phyloP scores from a whole-genome alignment of 768 basidiomycete species.

The Tremella mesenterica region DNA sequence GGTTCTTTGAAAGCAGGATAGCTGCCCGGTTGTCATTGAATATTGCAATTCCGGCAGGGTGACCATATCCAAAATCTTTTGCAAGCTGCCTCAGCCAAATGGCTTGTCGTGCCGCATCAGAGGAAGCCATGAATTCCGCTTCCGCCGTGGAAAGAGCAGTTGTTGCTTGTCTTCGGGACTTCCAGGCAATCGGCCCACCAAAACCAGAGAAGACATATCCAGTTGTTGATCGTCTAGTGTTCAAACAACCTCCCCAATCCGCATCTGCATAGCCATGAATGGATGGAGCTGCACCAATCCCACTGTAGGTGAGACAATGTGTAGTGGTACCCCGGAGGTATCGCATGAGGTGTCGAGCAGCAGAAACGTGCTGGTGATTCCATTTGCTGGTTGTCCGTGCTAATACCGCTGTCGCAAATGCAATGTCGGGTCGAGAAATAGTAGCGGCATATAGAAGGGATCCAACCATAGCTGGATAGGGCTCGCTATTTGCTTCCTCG shows the following conservation, averaged over 20 bases:
- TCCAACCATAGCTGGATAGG: constrained; percentile 10
- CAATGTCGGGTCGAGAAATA: constrained; percentile 11
- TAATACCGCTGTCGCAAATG: constrained; percentile 5
- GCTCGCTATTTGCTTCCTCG: neutral
- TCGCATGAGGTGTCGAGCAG: constrained; percentile 14
- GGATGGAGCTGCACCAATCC: constrained; percentile 32
- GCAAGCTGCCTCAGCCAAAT: constrained; percentile 39
- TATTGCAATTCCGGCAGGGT: neutral
- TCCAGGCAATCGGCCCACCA: constrained; percentile 48
- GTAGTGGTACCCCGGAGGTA: constrained; percentile 22
- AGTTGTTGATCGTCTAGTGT: constrained; percentile 40
- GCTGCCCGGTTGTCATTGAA: constrained; percentile 46
- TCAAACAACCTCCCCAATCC: constrained; percentile 34
- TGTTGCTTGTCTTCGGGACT: constrained; percentile 46
- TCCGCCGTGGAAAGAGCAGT: constrained; percentile 48
- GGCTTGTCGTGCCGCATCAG: constrained; percentile 43
- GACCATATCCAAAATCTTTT: constrained; percentile 12
- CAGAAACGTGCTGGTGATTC: neutral
- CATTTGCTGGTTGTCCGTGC: constrained; percentile 11
- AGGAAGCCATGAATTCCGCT: constrained; percentile 48
- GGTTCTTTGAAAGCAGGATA: constrained; percentile 44
- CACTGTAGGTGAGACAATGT: constrained; percentile 4
- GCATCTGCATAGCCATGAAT: constrained; percentile 28
- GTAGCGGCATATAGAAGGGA: constrained; percentile 9
- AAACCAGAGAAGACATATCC: constrained; percentile 42